Evolutionary conservation across 2,329 filamentous ascomycete species (phyloP).

Genomic region (Pseudovirgaria hyperparasitica): DNA sequence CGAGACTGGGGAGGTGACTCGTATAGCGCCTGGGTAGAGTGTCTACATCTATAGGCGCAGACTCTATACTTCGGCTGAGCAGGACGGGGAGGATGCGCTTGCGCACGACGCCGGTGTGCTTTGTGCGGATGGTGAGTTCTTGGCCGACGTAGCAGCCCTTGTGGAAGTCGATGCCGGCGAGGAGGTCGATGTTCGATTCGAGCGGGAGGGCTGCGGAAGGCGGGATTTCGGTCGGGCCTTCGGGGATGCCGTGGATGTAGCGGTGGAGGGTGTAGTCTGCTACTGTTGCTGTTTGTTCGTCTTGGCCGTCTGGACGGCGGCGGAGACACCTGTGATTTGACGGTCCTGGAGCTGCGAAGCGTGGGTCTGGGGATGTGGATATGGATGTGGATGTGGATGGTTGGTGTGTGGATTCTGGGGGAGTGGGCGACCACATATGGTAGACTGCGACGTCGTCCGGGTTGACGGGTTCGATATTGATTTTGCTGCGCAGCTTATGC

Average conservation of each 20-base stretch:
- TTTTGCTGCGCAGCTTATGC: slow-evolving; percentile 75
- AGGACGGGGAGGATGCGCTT: slow-evolving; percentile 77
- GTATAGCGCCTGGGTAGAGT: slow-evolving; percentile 30
- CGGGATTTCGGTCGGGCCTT: slow-evolving; percentile 70
- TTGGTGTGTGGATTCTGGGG: neutral
- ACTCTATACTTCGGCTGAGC: slow-evolving; percentile 40
- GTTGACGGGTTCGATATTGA: slow-evolving; percentile 50
- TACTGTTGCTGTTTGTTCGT: too few species aligned
- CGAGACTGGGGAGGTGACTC: slow-evolving; percentile 30
- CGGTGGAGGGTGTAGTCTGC: too few species aligned
- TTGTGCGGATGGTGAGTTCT: slow-evolving; percentile 89
- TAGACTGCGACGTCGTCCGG: slow-evolving; percentile 56
- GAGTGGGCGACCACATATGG: slow-evolving; percentile 66
- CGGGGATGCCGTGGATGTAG: slow-evolving; percentile 68
- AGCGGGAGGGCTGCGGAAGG: slow-evolving; percentile 63
- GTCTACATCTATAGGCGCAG: slow-evolving; percentile 1
- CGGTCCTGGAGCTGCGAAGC: too few species aligned
- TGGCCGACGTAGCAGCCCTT: slow-evolving; percentile 98
- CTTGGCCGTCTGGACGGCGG: too few species aligned
- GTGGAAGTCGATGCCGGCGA: slow-evolving; percentile 76
- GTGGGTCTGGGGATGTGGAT: slow-evolving; percentile 12
- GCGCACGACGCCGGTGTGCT: slow-evolving; percentile 84
- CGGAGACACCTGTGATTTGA: too few species aligned
- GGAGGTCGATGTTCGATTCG: slow-evolving; percentile 80
- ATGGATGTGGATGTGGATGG: neutral